phyloP scores from a whole-genome alignment of 2,329 filamentous ascomycete species.

The Alternaria ventricosa region DNA sequence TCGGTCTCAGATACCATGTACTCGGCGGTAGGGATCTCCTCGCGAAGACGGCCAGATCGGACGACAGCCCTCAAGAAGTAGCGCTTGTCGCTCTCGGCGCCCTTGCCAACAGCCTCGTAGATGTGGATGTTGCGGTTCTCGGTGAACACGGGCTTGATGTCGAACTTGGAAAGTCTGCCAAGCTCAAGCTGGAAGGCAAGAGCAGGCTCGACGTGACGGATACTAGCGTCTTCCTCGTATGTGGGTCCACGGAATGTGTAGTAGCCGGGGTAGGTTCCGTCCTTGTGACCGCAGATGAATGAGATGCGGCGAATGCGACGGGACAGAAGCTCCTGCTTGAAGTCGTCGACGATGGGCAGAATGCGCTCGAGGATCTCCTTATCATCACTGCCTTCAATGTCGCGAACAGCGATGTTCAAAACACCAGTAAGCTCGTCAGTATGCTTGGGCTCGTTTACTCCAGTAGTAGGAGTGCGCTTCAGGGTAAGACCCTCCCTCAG shows the following conservation, averaged over 20 bases:
- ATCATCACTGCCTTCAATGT: slow-evolving; percentile 84
- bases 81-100: slow-evolving; percentile 93
- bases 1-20: slow-evolving; percentile 98
- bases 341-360: slow-evolving; percentile 74
- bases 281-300: slow-evolving; percentile 93
- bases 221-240: slow-evolving; percentile 91
- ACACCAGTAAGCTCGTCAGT: slow-evolving; percentile 88
- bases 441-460: slow-evolving; percentile 53
- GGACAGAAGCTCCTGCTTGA: slow-evolving; percentile 81
- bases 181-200: slow-evolving; percentile 99
- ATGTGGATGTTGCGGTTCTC: slow-evolving; percentile 99
- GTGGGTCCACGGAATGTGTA: slow-evolving; percentile 95
- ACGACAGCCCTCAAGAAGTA: slow-evolving; percentile 98
- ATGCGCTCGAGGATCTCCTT: slow-evolving; percentile 80
- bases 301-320: slow-evolving; percentile 88
- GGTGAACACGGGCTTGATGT: slow-evolving; percentile 97
- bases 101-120: slow-evolving; percentile 95
- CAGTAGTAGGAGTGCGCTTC: slow-evolving; percentile 67
- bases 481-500: slow-evolving; percentile 57
- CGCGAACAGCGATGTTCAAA: slow-evolving; percentile 88
- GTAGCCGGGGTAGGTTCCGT: slow-evolving; percentile 95
- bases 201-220: slow-evolving; percentile 95
- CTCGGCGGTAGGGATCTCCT: slow-evolving; percentile 98
- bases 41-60: slow-evolving; percentile 88
- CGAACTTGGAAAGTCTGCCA: slow-evolving; percentile 91